Conservation (phyloP, 2,329 filamentous ascomycete species). For the Calonectria hongkongensis region DNA sequence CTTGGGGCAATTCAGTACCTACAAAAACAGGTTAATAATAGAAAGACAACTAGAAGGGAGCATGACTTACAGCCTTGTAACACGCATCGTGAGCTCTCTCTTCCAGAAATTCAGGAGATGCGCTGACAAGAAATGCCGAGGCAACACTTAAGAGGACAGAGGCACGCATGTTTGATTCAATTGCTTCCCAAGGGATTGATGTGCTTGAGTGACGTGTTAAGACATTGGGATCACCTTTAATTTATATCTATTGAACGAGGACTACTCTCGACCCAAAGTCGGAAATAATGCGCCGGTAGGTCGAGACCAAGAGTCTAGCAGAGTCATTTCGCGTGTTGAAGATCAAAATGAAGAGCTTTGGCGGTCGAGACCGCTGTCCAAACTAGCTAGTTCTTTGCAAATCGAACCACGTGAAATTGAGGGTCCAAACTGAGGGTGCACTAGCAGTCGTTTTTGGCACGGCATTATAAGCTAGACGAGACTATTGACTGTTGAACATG, state of each 20-base stretch:
- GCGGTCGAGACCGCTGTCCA: neutral
- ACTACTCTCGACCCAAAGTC: neutral
- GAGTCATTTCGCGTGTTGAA: neutral
- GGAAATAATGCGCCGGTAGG: neutral
- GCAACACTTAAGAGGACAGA: neutral
- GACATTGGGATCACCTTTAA: neutral
- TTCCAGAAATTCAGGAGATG: neutral
- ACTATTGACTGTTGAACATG: neutral
- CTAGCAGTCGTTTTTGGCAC: neutral
- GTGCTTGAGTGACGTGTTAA: neutral
- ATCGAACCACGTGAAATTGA: neutral
- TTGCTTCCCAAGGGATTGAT: neutral
- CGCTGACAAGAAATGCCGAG: neutral
- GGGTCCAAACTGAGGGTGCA: neutral
- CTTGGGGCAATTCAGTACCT: neutral
- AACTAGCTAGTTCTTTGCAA: neutral
- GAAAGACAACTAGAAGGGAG: neutral
- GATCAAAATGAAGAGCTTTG: neutral
- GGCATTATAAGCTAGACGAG: neutral
- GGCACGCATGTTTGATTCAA: neutral
- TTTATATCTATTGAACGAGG: neutral
- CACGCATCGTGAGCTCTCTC: neutral
- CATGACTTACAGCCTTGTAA: neutral
- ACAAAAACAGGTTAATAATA: neutral
- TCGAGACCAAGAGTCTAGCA: neutral